These are phyloP conservation scores for Diaporthe sp. DNA, from an alignment of 2,329 filamentous ascomycete genomes.

Conservation along the genomic window DNA sequence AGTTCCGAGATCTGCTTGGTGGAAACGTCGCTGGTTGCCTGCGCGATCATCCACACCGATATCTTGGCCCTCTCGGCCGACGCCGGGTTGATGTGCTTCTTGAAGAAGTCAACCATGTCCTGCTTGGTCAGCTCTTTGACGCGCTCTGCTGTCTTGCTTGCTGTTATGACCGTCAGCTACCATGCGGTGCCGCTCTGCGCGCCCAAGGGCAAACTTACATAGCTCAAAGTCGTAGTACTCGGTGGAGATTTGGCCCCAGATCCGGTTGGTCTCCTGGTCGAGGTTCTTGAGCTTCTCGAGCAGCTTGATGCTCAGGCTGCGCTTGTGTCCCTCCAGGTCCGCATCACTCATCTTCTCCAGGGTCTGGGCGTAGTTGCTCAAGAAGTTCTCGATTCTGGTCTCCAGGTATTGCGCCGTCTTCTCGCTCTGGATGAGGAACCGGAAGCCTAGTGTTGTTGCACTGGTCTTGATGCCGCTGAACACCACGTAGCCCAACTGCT, in stretches of 20 bases:
- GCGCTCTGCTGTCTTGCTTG: slow-evolving; percentile 62
- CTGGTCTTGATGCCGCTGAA: slow-evolving; percentile 81
- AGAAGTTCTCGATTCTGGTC: slow-evolving; percentile 86
- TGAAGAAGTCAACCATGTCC: slow-evolving; percentile 84
- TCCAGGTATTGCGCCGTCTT: slow-evolving; percentile 86
- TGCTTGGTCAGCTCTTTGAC: slow-evolving; percentile 81
- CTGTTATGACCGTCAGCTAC: slow-evolving; percentile 11
- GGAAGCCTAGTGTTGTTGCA: slow-evolving; percentile 84
- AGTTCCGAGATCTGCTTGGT: slow-evolving; percentile 54
- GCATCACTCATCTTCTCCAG: slow-evolving; percentile 81
- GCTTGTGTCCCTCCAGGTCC: slow-evolving; percentile 92
- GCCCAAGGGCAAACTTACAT: slow-evolving; percentile 65
- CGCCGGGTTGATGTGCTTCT: slow-evolving; percentile 77
- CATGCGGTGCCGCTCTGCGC: neutral
- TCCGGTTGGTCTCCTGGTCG: slow-evolving; percentile 81
- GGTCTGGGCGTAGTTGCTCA: slow-evolving; percentile 72
- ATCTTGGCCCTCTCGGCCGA: slow-evolving; percentile 84
- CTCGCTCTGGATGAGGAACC: slow-evolving; percentile 94
- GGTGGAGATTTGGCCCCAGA: slow-evolving; percentile 86
- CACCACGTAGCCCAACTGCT: slow-evolving; percentile 97
- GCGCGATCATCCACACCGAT: slow-evolving; percentile 84
- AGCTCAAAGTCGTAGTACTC: slow-evolving; percentile 93
- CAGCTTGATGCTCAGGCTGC: slow-evolving; percentile 86
- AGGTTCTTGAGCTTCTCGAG: slow-evolving; percentile 95
- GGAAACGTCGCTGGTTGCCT: slow-evolving; percentile 63